These are phyloP conservation scores for Lepidium didymum DNA, from an alignment of 345 rosid genomes.

Conservation along the genomic window DNA sequence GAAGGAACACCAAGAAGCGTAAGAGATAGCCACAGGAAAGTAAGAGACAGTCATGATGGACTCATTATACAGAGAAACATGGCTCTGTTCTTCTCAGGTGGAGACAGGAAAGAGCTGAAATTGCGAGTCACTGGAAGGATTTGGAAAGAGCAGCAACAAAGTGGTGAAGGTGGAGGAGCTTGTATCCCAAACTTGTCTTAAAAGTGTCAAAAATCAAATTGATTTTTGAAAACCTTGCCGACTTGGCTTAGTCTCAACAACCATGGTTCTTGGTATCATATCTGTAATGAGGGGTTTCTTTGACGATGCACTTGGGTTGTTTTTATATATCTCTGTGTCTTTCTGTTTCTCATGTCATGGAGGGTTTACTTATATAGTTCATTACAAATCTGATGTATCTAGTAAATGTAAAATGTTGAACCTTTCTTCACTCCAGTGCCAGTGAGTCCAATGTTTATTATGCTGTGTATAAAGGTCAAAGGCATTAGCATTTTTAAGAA, in stretches of 20 bases:
- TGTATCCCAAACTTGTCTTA: constrained; percentile 82
- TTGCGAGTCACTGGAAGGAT: constrained; percentile 86
- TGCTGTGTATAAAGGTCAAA: neutral
- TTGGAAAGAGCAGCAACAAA: constrained; percentile 93
- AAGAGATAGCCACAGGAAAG: constrained; percentile 91
- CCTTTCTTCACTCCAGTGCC: neutral
- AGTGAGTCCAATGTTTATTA: neutral
- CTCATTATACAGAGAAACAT: constrained; percentile 81
- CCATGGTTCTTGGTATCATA: constrained; percentile 9
- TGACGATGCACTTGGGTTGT: constrained; percentile 14
- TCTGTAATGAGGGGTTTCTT: constrained; percentile 22
- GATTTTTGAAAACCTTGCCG: constrained; percentile 1
- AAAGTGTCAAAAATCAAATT: neutral
- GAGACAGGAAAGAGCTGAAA: constrained; percentile 89
- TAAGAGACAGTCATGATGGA: constrained; percentile 89
- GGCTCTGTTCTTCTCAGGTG: constrained; percentile 97
- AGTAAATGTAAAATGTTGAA: constrained; percentile 18
- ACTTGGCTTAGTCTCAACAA: constrained; percentile 9
- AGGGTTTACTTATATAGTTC: constrained; percentile 5
- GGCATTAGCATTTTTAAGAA: neutral
- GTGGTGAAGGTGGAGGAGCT: constrained; percentile 71
- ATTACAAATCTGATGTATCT: constrained; percentile 5
- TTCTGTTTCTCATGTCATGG: constrained; percentile 6
- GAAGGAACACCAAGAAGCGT: constrained; percentile 89
- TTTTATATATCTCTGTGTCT: neutral